These are phyloP conservation scores for Glonium stellatum DNA, from an alignment of 495 filamentous ascomycete genomes.

Conservation along the genomic window DNA sequence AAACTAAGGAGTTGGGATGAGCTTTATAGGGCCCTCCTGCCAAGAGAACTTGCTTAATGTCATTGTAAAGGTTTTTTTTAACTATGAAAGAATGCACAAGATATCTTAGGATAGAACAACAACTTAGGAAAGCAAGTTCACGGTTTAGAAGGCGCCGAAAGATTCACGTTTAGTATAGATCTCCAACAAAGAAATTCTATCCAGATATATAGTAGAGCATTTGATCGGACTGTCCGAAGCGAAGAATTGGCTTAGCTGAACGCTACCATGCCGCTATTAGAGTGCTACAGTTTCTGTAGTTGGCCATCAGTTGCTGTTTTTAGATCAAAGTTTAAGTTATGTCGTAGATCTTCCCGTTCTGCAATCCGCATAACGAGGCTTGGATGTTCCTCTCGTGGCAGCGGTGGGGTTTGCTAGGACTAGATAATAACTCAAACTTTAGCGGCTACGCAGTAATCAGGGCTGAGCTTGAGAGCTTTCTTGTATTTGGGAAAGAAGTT, in stretches of 20 bases:
- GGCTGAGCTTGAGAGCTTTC: slow-evolving; percentile 1
- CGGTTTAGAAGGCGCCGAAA: too few species aligned
- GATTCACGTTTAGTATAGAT: too few species aligned
- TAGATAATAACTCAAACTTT: background rate
- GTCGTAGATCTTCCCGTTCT: background rate
- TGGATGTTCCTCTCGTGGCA: background rate
- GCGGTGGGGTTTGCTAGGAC: background rate
- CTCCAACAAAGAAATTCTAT: too few species aligned
- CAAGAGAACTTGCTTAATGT: slow-evolving; percentile 5
- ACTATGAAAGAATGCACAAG: background rate
- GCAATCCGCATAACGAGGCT: background rate
- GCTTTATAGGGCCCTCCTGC: slow-evolving; percentile 12
- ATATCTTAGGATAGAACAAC: background rate
- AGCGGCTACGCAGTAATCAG: background rate
- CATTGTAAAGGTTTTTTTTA: background rate
- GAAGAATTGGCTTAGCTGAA: too few species aligned
- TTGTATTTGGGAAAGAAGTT: too few species aligned
- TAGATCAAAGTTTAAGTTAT: background rate
- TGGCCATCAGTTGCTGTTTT: background rate
- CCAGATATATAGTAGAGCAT: too few species aligned
- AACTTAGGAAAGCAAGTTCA: background rate
- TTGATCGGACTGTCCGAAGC: too few species aligned
- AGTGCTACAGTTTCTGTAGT: background rate
- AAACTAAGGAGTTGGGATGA: slow-evolving; percentile 10
- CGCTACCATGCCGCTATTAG: too few species aligned